Conservation (phyloP, 1,284 basidiomycete genomes). For the Caloboletus firmus region DNA sequence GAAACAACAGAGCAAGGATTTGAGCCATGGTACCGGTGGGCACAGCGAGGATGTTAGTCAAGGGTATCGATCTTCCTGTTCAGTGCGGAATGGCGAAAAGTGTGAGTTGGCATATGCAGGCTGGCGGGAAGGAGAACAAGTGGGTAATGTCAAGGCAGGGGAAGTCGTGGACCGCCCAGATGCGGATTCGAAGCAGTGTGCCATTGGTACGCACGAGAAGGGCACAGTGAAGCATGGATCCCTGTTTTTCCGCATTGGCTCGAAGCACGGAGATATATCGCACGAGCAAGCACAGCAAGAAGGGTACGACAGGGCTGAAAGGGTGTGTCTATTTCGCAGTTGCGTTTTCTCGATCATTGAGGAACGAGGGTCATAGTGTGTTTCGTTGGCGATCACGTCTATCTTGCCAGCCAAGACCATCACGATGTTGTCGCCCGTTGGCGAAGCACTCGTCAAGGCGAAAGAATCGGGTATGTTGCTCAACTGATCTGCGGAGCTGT, state of each 20-base stretch:
- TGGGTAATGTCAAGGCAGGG: neutral
- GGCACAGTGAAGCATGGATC: conserved; percentile 15
- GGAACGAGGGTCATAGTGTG: conserved; percentile 14
- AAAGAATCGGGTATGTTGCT: conserved; percentile 25
- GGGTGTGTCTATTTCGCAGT: conserved; percentile 5
- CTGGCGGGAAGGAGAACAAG: neutral
- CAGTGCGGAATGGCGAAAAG: neutral
- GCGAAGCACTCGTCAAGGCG: conserved; percentile 20
- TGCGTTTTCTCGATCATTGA: neutral
- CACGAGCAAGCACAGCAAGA: conserved; percentile 16
- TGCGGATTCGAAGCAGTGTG: neutral
- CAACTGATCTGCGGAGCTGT: neutral
- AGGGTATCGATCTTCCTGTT: neutral
- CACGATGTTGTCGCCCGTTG: conserved; percentile 25
- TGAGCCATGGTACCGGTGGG: neutral
- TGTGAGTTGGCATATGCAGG: neutral
- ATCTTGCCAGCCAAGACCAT: conserved; percentile 27
- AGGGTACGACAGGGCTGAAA: conserved; percentile 24
- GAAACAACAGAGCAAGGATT: conserved; percentile 9
- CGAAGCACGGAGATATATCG: conserved; percentile 6
- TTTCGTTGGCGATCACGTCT: conserved; percentile 31
- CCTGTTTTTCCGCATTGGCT: conserved; percentile 13
- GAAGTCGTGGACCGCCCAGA: neutral
- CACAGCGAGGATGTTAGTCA: neutral
- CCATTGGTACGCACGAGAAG: neutral